These are phyloP conservation scores for Xylaria sp. DNA, from an alignment of 2,329 filamentous ascomycete genomes.

Conservation along the genomic window DNA sequence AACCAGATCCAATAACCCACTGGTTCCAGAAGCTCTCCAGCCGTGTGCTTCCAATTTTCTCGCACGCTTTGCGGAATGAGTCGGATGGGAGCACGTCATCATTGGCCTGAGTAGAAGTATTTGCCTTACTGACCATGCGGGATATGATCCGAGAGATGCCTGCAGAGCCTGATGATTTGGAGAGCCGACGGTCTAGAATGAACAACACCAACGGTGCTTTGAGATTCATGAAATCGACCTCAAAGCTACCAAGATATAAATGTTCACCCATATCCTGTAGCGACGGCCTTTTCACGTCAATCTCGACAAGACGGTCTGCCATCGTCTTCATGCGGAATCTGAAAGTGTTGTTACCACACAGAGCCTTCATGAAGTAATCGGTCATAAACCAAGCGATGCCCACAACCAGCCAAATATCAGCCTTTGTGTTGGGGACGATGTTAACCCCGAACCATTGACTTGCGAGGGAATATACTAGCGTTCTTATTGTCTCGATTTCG, in stretches of 20 bases:
- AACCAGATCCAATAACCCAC: slow-evolving; percentile 90
- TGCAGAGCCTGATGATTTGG: slow-evolving; percentile 86
- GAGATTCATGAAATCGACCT: slow-evolving; percentile 87
- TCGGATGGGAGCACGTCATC: slow-evolving; percentile 80
- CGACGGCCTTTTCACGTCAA: slow-evolving; percentile 84
- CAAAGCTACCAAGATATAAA: slow-evolving; percentile 83
- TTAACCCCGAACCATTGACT: slow-evolving; percentile 96
- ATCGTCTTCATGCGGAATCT: slow-evolving; percentile 87
- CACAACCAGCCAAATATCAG: slow-evolving; percentile 88
- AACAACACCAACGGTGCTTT: slow-evolving; percentile 93
- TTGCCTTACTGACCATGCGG: slow-evolving; percentile 85
- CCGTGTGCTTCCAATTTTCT: slow-evolving; percentile 87
- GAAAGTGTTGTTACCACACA: slow-evolving; percentile 96
- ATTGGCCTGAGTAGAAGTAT: slow-evolving; percentile 68
- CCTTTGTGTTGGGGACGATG: slow-evolving; percentile 82
- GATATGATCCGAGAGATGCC: slow-evolving; percentile 88
- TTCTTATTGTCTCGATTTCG: slow-evolving; percentile 82
- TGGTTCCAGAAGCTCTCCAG: slow-evolving; percentile 93
- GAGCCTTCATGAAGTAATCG: slow-evolving; percentile 87
- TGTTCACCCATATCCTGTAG: slow-evolving; percentile 82
- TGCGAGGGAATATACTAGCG: slow-evolving; percentile 83
- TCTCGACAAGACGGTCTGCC: slow-evolving; percentile 82
- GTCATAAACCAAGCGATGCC: slow-evolving; percentile 96
- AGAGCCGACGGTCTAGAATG: slow-evolving; percentile 89
- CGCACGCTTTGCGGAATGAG: slow-evolving; percentile 83